A percentile compares a stretch with the other conserved stretches of the same genome.
Conservation (phyloP, 441 rosid genomes). For the Populus hybrid region DNA sequence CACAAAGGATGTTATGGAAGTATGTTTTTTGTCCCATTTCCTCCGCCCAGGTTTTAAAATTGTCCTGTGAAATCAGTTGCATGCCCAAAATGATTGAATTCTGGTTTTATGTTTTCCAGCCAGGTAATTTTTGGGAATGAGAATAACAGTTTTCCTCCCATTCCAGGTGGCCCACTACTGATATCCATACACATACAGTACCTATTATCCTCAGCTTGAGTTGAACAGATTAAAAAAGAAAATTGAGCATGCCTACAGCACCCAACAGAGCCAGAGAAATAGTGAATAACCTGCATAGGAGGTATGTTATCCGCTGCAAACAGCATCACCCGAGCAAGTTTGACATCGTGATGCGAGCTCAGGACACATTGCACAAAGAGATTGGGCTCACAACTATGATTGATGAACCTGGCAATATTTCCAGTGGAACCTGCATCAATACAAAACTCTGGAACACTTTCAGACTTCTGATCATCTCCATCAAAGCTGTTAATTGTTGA, state of each 20-base stretch:
- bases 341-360: slow-evolving; percentile 80
- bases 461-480: slow-evolving; percentile 41
- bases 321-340: slow-evolving; percentile 80
- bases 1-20: background rate
- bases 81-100: background rate
- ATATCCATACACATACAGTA: background rate
- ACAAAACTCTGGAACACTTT: slow-evolving; percentile 74
- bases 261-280: background rate
- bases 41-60: background rate
- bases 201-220: background rate
- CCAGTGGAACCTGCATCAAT: slow-evolving; percentile 84
- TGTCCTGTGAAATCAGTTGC: background rate
- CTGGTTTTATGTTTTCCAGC: background rate
- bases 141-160: background rate
- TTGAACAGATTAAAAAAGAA: background rate
- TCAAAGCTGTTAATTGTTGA: slow-evolving; percentile 22
- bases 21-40: background rate
- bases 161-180: background rate
- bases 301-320: slow-evolving; percentile 95
- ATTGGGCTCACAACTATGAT: slow-evolving; percentile 83
- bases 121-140: background rate
- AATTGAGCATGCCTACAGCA: too few relatives aligned
- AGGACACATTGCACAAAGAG: slow-evolving; percentile 81
- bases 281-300: slow-evolving; percentile 67
- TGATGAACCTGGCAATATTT: slow-evolving; percentile 30